phyloP scores from a whole-genome alignment of 192 early-diverging fungal genomes.

The Gonapodya sp. region DNA sequence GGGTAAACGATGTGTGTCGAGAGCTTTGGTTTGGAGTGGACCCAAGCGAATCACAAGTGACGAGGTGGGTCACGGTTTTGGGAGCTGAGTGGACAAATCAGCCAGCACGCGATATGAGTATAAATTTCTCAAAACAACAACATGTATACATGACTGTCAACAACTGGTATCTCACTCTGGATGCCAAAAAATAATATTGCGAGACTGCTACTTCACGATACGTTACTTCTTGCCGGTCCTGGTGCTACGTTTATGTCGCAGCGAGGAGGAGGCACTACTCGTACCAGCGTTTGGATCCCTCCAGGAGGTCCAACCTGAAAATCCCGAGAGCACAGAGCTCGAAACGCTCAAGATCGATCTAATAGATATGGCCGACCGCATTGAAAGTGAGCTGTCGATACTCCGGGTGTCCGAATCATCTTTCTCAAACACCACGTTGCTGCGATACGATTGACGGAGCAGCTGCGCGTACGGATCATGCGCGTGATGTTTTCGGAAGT shows the following conservation, averaged over 20 bases:
- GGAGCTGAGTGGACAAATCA: no score
- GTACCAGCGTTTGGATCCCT: background rate
- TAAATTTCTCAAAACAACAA: no score
- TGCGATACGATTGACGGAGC: background rate
- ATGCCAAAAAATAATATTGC: no score
- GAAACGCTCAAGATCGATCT: background rate
- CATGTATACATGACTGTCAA: no score
- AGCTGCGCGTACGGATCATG: background rate
- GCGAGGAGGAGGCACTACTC: background rate
- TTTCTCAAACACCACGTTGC: background rate
- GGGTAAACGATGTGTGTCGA: no score
- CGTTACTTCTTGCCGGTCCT: background rate
- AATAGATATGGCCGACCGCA: background rate
- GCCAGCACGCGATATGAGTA: no score
- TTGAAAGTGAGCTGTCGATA: background rate
- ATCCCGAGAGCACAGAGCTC: background rate
- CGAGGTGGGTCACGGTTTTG: no score
- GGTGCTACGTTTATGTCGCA: background rate
- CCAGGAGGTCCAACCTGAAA: no score
- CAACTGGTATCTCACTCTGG: no score
- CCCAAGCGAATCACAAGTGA: no score
- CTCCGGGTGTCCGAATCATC: background rate
- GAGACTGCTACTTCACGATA: no score
- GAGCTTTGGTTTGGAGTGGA: no score
- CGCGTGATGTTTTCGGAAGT: background rate